Conservation (phyloP, 768 basidiomycete species). For the Leccinellum rugosiceps region DNA sequence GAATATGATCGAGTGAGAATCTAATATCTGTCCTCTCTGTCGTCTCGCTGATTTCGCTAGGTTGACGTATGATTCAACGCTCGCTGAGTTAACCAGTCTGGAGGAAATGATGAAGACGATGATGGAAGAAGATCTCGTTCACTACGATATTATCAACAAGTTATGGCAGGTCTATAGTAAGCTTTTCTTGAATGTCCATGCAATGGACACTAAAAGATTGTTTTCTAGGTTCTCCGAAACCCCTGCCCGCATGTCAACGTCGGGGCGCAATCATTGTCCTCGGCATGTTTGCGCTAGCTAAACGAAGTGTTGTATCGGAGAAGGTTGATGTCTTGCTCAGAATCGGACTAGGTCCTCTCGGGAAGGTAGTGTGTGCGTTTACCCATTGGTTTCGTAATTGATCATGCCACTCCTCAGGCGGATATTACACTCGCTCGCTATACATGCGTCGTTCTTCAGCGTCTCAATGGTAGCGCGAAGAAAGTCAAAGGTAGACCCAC, state of each 20-base stretch:
- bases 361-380: conserved; percentile 55
- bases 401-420: conserved; percentile 42
- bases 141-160: conserved; percentile 81
- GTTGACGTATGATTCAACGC: conserved; percentile 84
- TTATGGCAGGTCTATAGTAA: conserved; percentile 96
- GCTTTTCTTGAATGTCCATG: conserved; percentile 23
- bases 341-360: conserved; percentile 80
- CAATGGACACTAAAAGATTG: background rate
- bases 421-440: conserved; percentile 91
- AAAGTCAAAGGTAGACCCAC: conserved; percentile 81
- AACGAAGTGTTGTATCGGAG: conserved; percentile 72
- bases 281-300: conserved; percentile 94
- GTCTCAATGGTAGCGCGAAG: conserved; percentile 91
- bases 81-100: conserved; percentile 92
- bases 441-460: conserved; percentile 89
- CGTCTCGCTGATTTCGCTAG: conserved; percentile 38
- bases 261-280: conserved; percentile 93
- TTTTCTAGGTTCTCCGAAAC: conserved; percentile 61
- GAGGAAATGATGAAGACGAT: conserved; percentile 97
- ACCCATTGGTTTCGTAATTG: background rate
- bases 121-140: conserved; percentile 87
- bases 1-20: conserved; percentile 90
- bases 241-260: conserved; percentile 80
- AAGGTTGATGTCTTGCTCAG: conserved; percentile 81
- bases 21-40: background rate